These are phyloP conservation scores for Hemileia vastatrix DNA, from an alignment of 1,284 basidiomycete genomes.

Conservation along the genomic window DNA sequence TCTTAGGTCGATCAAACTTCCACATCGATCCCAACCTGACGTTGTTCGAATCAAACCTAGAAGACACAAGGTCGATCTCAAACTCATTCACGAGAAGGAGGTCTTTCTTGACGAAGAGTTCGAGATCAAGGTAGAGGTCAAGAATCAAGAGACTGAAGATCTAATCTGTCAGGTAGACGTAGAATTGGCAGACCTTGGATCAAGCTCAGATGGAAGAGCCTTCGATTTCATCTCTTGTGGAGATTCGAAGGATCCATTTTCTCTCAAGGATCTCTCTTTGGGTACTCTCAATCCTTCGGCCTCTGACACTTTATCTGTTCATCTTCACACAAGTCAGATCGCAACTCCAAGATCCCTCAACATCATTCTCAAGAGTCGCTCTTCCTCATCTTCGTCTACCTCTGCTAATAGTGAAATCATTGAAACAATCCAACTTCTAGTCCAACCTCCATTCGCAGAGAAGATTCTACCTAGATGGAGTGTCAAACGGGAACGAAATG, in stretches of 20 bases:
- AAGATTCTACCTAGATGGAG: neutral
- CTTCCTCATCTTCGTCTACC: neutral
- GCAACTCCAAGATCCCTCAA: too few species aligned
- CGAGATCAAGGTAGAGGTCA: constrained; percentile 14
- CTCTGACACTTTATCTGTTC: too few species aligned
- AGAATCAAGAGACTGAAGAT: constrained; percentile 19
- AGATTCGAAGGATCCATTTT: neutral
- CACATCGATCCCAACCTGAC: neutral
- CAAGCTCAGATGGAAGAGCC: neutral
- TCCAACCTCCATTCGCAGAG: neutral
- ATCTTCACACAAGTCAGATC: too few species aligned
- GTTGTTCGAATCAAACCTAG: constrained; percentile 4
- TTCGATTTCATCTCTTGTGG: neutral
- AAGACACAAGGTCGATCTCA: constrained; percentile 13
- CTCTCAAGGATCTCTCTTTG: neutral
- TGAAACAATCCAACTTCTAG: neutral
- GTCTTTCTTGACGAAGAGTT: constrained; percentile 25
- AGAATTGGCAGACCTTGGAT: neutral
- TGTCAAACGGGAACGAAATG: neutral
- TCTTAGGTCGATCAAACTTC: neutral
- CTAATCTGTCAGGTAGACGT: constrained; percentile 19
- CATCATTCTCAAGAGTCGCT: too few species aligned
- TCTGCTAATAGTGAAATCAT: neutral
- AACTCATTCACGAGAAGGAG: neutral
- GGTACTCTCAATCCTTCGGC: neutral